Evolutionary conservation across 164 flowering plant species (phyloP).

Genomic region (Piper longum): DNA sequence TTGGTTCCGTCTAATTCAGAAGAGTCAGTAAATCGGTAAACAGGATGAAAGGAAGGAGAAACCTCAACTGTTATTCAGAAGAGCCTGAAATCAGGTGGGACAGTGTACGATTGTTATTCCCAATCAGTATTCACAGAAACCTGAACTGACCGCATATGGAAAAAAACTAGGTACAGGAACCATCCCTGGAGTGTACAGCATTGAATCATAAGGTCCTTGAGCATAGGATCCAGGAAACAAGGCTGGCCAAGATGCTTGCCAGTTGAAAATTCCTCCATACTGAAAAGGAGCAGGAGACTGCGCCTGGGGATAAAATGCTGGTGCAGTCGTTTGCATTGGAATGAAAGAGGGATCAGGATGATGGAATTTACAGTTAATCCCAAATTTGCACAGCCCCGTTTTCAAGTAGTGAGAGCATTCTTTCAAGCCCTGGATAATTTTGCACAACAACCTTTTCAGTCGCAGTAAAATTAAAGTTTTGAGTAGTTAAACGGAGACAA

Average conservation of each 20-base stretch:
- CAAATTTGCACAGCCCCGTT: conserved; percentile 92
- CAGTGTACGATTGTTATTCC: too few species aligned
- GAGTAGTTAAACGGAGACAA: background rate
- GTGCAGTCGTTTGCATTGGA: conserved; percentile 34
- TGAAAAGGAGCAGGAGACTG: conserved; percentile 59
- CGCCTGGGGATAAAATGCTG: conserved; percentile 35
- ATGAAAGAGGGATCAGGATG: conserved; percentile 60
- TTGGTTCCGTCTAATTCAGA: too few species aligned
- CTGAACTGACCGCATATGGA: conserved; percentile 44
- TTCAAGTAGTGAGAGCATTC: conserved; percentile 84
- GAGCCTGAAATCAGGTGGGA: too few species aligned
- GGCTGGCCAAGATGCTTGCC: conserved; percentile 62
- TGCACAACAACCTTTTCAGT: too few species aligned
- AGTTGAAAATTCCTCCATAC: conserved; percentile 42
- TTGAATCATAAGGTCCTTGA: conserved; percentile 61
- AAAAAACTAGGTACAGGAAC: conserved; percentile 67
- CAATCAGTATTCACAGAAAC: background rate
- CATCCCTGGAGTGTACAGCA: conserved; percentile 56
- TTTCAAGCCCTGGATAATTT: conserved; percentile 58
- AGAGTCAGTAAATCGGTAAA: too few species aligned
- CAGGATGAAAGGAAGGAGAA: too few species aligned
- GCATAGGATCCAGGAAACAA: conserved; percentile 55
- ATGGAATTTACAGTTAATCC: conserved; percentile 83
- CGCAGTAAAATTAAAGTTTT: background rate
- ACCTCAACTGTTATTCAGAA: too few species aligned